Conservation (phyloP, 2,329 filamentous ascomycete species). For the Nigrospora oryzae region DNA sequence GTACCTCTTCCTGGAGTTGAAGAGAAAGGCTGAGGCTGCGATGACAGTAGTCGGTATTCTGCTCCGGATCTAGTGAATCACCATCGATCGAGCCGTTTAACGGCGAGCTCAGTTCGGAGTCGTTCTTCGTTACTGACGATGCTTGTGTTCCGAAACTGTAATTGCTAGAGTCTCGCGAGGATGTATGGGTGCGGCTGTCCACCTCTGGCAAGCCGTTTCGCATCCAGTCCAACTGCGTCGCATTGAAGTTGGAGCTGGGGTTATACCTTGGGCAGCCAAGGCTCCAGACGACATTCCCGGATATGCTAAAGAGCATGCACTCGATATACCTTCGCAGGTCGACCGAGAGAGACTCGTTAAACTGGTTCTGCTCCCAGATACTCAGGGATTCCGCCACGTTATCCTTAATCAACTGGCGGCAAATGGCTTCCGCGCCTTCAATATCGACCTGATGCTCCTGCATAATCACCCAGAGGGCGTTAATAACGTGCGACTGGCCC, state of each 20-base stretch:
- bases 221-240: background rate
- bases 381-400: conserved; percentile 5
- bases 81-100: too few relatives aligned
- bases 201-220: background rate
- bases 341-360: conserved; percentile 7
- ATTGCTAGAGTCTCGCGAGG: too few relatives aligned
- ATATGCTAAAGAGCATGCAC: conserved; percentile 18
- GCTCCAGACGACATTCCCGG: conserved; percentile 26
- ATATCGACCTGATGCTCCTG: background rate
- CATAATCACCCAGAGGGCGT: background rate
- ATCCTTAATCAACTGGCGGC: conserved; percentile 13
- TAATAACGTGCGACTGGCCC: background rate
- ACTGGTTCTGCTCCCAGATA: conserved; percentile 4
- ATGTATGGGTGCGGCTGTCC: too few relatives aligned
- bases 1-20: too few relatives aligned
- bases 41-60: too few relatives aligned
- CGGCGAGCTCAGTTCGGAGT: too few relatives aligned
- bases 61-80: too few relatives aligned
- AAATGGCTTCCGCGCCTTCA: conserved; percentile 17
- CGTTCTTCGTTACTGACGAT: too few relatives aligned
- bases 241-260: background rate
- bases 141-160: too few relatives aligned
- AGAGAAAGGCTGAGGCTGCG: too few relatives aligned
- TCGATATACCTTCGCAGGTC: conserved; percentile 20
- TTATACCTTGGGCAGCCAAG: conserved; percentile 23